phyloP scores from a whole-genome alignment of 2,329 filamentous ascomycete genomes.

The Botrytis cinerea region DNA sequence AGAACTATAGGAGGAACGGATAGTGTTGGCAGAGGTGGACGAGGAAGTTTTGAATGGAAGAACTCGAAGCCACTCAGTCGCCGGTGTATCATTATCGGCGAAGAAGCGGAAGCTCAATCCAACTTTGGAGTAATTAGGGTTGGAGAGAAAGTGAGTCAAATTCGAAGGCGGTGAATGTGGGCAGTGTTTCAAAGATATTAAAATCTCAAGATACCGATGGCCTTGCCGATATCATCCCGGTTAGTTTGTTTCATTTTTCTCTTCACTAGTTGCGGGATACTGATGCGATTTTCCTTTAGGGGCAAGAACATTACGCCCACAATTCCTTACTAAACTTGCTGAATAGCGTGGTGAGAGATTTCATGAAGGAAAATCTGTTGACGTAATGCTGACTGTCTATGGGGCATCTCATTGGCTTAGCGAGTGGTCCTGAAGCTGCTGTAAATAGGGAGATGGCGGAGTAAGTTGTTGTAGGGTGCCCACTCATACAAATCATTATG shows the following conservation, averaged over 20 bases:
- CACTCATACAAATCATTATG: background rate
- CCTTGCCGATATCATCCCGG: slow-evolving; percentile 3
- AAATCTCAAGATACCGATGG: background rate
- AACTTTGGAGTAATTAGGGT: background rate
- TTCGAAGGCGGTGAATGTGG: background rate
- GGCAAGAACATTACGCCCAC: background rate
- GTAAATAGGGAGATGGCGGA: background rate
- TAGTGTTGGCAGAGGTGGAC: background rate
- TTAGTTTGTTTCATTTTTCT: background rate
- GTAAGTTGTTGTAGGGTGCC: background rate
- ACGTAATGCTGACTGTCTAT: background rate
- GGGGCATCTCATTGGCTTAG: too few species aligned
- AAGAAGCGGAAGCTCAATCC: background rate
- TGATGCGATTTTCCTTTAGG: background rate
- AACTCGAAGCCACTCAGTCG: background rate
- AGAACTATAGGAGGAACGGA: background rate
- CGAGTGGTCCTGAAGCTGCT: background rate
- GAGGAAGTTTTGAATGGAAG: background rate
- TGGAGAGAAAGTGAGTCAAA: background rate
- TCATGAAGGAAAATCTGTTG: background rate
- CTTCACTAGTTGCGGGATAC: background rate
- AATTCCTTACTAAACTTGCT: too few species aligned
- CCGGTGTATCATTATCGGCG: background rate
- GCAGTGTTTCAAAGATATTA: background rate
- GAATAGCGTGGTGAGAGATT: background rate